Percentiles rank a stretch among this genome's conserved stretches.
These are phyloP conservation scores for Collybia sordida DNA, from an alignment of 768 basidiomycete species.

Conservation along the genomic window DNA sequence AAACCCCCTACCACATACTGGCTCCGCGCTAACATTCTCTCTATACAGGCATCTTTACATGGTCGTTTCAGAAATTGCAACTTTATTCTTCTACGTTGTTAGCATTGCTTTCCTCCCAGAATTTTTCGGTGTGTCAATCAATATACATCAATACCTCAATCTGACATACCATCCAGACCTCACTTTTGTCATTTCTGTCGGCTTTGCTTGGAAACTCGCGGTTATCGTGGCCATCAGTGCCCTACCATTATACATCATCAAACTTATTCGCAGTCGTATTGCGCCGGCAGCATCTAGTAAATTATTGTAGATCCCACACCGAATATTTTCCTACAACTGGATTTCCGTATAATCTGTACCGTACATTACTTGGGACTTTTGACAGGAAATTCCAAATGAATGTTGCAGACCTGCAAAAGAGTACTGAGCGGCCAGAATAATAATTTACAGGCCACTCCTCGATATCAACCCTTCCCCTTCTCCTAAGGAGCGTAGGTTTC, in stretches of 20 bases:
- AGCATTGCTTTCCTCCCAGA: constrained; percentile 94
- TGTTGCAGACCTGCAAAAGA: too few species aligned
- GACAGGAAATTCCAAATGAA: not conserved
- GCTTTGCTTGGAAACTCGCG: constrained; percentile 93
- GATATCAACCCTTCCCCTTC: too few species aligned
- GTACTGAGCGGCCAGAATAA: too few species aligned
- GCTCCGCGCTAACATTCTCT: not conserved
- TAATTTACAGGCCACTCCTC: too few species aligned
- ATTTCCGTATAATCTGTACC: constrained; percentile 4
- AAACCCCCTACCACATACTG: not conserved
- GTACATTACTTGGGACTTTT: constrained; percentile 6
- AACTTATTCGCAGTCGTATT: constrained; percentile 79
- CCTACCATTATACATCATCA: constrained; percentile 88
- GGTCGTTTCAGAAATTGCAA: constrained; percentile 89
- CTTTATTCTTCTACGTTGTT: constrained; percentile 82
- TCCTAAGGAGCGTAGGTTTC: too few species aligned
- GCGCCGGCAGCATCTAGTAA: constrained; percentile 95
- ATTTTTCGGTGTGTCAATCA: constrained; percentile 80
- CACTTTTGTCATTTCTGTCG: constrained; percentile 83
- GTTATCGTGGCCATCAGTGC: constrained; percentile 95
- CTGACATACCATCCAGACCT: constrained; percentile 58
- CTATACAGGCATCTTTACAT: constrained; percentile 85
- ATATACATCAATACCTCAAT: not conserved
- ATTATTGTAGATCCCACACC: constrained; percentile 48
- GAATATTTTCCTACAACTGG: not conserved